phyloP scores from a whole-genome alignment of 257 asterid genomes.

The Nicotiana obtusifolia region DNA sequence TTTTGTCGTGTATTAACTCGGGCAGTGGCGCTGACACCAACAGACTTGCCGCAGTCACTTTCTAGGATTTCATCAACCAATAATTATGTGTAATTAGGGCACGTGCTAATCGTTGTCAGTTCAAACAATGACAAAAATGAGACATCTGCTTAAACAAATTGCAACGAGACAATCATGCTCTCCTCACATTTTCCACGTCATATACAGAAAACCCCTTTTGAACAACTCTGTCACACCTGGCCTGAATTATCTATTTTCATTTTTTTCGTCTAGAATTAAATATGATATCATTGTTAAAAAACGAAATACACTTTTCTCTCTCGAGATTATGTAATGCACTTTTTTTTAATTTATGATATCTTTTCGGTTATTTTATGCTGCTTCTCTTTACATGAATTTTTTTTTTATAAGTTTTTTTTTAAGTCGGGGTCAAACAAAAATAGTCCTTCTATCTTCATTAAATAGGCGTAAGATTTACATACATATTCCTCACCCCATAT shows the following conservation, averaged over 20 bases:
- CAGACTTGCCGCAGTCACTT: neutral
- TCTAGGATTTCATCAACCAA: neutral
- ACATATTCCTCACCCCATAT: too few species aligned
- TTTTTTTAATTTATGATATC: too few species aligned
- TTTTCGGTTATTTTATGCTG: too few species aligned
- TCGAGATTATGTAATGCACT: too few species aligned
- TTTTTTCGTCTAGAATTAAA: neutral
- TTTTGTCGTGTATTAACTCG: neutral
- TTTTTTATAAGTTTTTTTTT: too few species aligned
- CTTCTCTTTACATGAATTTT: too few species aligned
- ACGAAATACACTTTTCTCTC: too few species aligned
- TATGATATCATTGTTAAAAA: neutral
- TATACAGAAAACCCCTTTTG: neutral
- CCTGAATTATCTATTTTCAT: neutral
- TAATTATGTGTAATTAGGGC: neutral
- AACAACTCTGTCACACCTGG: neutral
- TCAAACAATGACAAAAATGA: neutral
- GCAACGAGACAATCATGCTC: neutral
- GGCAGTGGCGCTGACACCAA: neutral
- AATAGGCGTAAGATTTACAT: too few species aligned
- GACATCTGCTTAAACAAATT: neutral
- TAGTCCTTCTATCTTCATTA: too few species aligned
- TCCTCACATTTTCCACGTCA: neutral
- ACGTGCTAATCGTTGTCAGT: conserved; percentile 1
- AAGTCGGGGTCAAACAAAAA: too few species aligned